Base-by-base conservation (phyloP, 345 rosid genomes). In the Carallia brachiata region DNA sequence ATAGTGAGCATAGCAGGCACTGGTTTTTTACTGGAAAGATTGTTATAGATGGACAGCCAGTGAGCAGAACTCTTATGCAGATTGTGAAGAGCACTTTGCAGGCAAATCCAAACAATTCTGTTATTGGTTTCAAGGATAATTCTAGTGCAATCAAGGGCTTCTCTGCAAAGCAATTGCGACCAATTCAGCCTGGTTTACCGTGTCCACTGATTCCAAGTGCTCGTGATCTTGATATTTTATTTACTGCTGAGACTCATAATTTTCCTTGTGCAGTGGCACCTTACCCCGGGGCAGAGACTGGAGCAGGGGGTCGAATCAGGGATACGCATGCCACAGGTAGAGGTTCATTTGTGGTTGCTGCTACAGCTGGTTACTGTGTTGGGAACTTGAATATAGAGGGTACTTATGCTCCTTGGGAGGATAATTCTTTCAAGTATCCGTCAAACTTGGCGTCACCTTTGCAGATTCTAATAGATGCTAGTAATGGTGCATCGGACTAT, bases 251-350 rank as follows among this genome's bases (percentile, higher is more conserved):
- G 81, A 94, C 97, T 1, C 98, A 94, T 82, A 94, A 94, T 75
- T 91, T 94, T 78, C 98, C 97, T 39, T 94, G 98, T 80, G 98
- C 97, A 36, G 98, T 94, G 75, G 98, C 98, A 59, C 96, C 98
- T 61, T 91, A 91, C 61, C 98, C 98, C 65, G 98, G 97, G 19
- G 96, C 98, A 57, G 97, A 94, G 81, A 94, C 98, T 1, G 98
- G 97, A 63, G 95, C 95, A 32, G 98, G 98, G 36, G 98, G 98
- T 62, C 85, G 98, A 56, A 94, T 94, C 18, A 90, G 98, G 76
- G 98, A 91, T 75, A 91, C 97, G 4, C 98, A 91, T 82, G 98
- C 98, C n/a, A 94, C 97, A 10, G 98, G 97, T 75, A 79, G 88
- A 58, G 98, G 98, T 7, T 94, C 97, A 54, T 91, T 88, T 76